Percentiles rank a stretch among this genome's conserved stretches.
phyloP scores from a whole-genome alignment of 305 asterid genomes.

The Rubia occidens region DNA sequence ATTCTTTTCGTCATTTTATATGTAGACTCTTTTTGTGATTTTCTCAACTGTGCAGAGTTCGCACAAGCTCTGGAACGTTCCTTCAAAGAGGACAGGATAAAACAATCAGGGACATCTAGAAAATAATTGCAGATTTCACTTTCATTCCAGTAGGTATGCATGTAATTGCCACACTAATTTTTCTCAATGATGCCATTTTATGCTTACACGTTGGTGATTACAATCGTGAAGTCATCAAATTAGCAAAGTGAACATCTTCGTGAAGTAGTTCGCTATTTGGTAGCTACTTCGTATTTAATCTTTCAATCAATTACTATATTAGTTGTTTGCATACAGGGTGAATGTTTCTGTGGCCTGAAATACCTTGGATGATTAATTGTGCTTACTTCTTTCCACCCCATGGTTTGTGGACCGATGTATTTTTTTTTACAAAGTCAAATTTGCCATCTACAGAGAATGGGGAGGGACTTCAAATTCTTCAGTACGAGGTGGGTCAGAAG shows the following conservation, averaged over 20 bases:
- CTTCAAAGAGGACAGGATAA: slow-evolving; percentile 81
- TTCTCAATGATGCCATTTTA: slow-evolving; percentile 10
- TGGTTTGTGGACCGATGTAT: not conserved
- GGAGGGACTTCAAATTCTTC: slow-evolving; percentile 90
- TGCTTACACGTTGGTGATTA: not conserved
- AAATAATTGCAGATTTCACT: slow-evolving; percentile 90
- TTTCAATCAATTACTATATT: too few species aligned
- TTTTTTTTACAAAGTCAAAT: not conserved
- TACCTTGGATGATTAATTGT: too few species aligned
- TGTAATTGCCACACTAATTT: slow-evolving; percentile 3
- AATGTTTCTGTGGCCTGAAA: not conserved
- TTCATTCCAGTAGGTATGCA: slow-evolving; percentile 87
- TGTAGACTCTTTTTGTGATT: slow-evolving; percentile 9
- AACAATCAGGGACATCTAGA: slow-evolving; percentile 63
- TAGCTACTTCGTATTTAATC: not conserved
- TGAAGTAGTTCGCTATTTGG: not conserved
- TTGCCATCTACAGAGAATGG: slow-evolving; percentile 62
- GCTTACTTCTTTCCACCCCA: not conserved
- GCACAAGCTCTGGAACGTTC: slow-evolving; percentile 96
- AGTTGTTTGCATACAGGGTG: not conserved
- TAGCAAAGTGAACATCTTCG: not conserved
- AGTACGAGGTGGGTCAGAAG: slow-evolving; percentile 90
- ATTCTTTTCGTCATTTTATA: slow-evolving; percentile 7
- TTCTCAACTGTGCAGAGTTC: slow-evolving; percentile 48
- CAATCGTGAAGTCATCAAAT: not conserved